These are phyloP conservation scores for Sporothrix protearum DNA, from an alignment of 2,329 filamentous ascomycete genomes.

Conservation along the genomic window DNA sequence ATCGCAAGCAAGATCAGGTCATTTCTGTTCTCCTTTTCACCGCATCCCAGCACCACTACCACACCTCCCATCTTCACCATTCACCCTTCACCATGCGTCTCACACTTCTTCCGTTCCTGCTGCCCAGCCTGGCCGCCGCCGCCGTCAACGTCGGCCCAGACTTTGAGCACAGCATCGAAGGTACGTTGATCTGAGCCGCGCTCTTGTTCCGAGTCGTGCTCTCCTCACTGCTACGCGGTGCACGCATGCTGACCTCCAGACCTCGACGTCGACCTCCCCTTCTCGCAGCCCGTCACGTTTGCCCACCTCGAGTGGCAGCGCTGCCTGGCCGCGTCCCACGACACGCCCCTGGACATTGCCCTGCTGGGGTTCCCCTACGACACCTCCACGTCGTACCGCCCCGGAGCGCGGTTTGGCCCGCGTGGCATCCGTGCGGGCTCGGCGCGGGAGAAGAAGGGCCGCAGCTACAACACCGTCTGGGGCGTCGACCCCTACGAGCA, in stretches of 20 bases:
- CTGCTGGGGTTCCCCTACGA: constrained; percentile 28
- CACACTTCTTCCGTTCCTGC: neutral
- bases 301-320: constrained; percentile 27
- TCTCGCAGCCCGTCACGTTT: constrained; percentile 26
- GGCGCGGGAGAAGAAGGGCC: constrained; percentile 25
- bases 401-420: constrained; percentile 28
- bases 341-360: constrained; percentile 25
- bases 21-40: neutral
- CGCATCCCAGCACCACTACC: neutral
- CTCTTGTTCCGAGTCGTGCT: too few relatives aligned
- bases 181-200: too few relatives aligned
- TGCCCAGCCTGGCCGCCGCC: neutral
- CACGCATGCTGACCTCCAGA: neutral
- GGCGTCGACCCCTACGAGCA: constrained; percentile 26
- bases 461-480: constrained; percentile 27
- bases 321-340: constrained; percentile 20
- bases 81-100: neutral
- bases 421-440: constrained; percentile 27
- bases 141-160: neutral
- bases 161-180: neutral
- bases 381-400: constrained; percentile 28
- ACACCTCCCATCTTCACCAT: neutral
- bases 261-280: constrained; percentile 25
- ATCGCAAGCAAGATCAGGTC: neutral
- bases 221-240: neutral